phyloP scores from a whole-genome alignment of 2,329 filamentous ascomycete species.

The Cladosporium velox region DNA sequence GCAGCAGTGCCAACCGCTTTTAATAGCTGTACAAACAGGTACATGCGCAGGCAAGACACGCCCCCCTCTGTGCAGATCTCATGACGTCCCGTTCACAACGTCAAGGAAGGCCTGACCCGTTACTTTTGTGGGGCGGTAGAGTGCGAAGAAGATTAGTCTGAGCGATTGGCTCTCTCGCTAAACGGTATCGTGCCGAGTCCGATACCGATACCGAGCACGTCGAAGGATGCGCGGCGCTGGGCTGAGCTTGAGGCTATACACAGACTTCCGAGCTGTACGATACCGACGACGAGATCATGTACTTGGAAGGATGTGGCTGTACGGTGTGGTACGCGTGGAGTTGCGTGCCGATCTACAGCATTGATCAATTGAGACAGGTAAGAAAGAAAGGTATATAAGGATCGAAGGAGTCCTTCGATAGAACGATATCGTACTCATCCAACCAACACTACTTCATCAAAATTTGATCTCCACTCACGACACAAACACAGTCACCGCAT shows the following conservation, averaged over 20 bases:
- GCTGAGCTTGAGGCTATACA: slow-evolving; percentile 10
- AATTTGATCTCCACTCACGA: neutral
- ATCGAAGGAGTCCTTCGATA: neutral
- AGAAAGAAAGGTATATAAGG: slow-evolving; percentile 1
- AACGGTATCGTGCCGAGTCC: neutral
- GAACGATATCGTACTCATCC: neutral
- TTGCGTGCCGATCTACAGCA: neutral
- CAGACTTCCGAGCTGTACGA: too few species aligned
- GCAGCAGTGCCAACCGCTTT: neutral
- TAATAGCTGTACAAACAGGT: neutral
- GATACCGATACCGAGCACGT: neutral
- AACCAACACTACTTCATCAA: neutral
- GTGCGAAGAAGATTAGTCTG: neutral
- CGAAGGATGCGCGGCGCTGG: neutral
- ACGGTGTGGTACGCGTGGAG: neutral
- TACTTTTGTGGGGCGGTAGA: neutral
- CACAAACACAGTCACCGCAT: neutral
- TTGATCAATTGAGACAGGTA: neutral
- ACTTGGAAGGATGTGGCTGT: slow-evolving; percentile 1
- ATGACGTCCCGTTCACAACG: slow-evolving; percentile 6
- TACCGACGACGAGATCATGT: too few species aligned
- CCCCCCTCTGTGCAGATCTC: neutral
- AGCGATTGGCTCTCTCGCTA: slow-evolving; percentile 1
- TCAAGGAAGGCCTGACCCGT: neutral
- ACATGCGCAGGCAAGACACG: slow-evolving; percentile 2